Base-by-base conservation (phyloP, 2,329 filamentous ascomycete genomes). In the Didymosphaeria variabile region DNA sequence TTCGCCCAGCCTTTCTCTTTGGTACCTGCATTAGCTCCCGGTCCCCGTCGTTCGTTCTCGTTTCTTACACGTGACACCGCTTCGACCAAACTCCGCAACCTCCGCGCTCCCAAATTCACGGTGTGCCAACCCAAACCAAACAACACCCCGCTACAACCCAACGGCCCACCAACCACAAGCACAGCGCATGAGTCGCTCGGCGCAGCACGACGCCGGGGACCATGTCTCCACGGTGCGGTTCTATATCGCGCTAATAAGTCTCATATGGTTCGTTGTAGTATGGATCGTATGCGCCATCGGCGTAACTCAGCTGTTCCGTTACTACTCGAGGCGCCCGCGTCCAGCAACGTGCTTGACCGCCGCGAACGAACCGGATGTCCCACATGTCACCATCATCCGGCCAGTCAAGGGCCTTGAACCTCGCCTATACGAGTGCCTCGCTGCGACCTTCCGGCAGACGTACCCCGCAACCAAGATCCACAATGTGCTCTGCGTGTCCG, bases 391-490 rank as follows among this genome's bases (percentile, higher is more conserved):
- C 34, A 86, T 97, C 62, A 93, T 99, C 68, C 91, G 95, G 2
- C 96, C 95, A 0, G 90, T 97, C 66, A 98, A 97, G 80, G 95
- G 94, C 62, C 85, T 97, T 58, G 95, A 98, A 77, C 91, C 93
- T 4, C 87, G 89, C 66, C 88, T 98, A 26, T 97, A 97, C 83
- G 92, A 97, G 72, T 98, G 95, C 73, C 89, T 99, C 44, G 91
- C 91, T 32, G 91, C 94, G 5, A 92, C 91, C 1, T 94, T 97
- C 76, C 87, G 83, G 50, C 94, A 97, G 77, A 85, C 88, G 57
- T 98, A 98, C 74, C 92, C 94, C 1, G 79, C 76, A 38, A 84
- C 91, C 71, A 93, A 90, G 72, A 79, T 97, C 59, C 92, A 91
- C 23, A 87, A 97, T 62, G 88, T 89, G 71, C 89, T 99, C 65